Base-by-base conservation (phyloP, 805 yeast species). In the Metschnikowia hibisci region DNA sequence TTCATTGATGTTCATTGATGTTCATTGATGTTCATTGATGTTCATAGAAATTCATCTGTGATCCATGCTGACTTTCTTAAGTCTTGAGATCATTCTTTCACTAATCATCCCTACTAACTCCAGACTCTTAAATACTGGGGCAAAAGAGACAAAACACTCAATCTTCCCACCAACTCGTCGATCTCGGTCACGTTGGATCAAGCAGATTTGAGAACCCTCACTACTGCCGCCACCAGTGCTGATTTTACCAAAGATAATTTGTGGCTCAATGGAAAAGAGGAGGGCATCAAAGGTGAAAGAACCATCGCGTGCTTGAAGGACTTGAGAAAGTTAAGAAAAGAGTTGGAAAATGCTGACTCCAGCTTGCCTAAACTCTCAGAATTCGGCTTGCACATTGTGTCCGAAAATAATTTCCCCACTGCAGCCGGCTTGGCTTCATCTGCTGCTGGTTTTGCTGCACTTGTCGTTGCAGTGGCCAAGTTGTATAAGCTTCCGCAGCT, bases 361-460 rank as follows among this genome's bases (percentile, higher is more conserved):
- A 47, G 67, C 1, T 66, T 83, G 50, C 87, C 90, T 32, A 73
- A 70, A 56, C 71, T 89, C 46, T 77, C 91, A 26, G 56, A 69
- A 14, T 80, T 77, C 77, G 74, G 76, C 40, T 71, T 93, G 44
- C 87, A 82, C 56, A 85, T 93, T 53, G 95, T 87, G 11, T 82
- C 95, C 22, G 96, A 88, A 61, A 93, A 93, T 71, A 93, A 93
- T 68, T 93, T 93, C 75, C 99, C 99, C 41, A 93, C 99, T 20
- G 99, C 99, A 26, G 99, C 99, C 5, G 99, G 99, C 2, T 76
- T 93, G 55, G 99, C 99, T 0, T 88, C 96, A 1, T 85, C 96
- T 4, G 99, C 99, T 11, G 98, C 99, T 8, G 99, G 99, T 0
- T 91, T 89, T 66, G 96, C 99, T 28, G 99, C 99, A 8, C 74